Evolutionary conservation across 2,329 filamentous ascomycete species (phyloP).

Genomic region (Botrytis elliptica): DNA sequence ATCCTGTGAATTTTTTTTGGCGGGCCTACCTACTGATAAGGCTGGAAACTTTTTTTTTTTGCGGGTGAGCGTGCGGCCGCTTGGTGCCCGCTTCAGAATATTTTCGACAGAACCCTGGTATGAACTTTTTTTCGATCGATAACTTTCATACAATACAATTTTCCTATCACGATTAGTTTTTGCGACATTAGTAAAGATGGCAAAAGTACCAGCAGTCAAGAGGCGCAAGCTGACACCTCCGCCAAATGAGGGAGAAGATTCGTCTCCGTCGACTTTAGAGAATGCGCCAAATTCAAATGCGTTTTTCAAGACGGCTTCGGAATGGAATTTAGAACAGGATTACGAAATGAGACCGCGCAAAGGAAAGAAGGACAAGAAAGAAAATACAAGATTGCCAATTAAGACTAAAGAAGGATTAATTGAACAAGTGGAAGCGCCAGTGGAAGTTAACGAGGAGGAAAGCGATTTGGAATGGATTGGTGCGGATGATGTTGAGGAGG

Average conservation of each 20-base stretch:
- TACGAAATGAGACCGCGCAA: conserved; percentile 82
- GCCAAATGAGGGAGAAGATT: conserved; percentile 47
- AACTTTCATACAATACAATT: conserved; percentile 21
- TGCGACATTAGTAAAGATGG: conserved; percentile 31
- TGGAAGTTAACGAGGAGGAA: conserved; percentile 55
- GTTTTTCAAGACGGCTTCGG: conserved; percentile 72
- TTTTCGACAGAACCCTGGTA: conserved; percentile 14
- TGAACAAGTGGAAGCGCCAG: conserved; percentile 55
- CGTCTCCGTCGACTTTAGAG: conserved; percentile 37
- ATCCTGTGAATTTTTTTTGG: conserved; percentile 30
- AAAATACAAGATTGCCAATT: conserved; percentile 77
- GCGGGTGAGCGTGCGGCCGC: conserved; percentile 7
- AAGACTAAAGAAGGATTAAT: conserved; percentile 78
- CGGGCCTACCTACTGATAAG: conserved; percentile 17
- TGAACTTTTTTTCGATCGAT: conserved; percentile 16
- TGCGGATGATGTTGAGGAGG: conserved; percentile 49
- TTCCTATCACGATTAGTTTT: conserved; percentile 12
- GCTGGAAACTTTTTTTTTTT: conserved; percentile 17
- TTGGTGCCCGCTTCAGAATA: conserved; percentile 26
- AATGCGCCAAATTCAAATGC: conserved; percentile 32
- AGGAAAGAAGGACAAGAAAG: conserved; percentile 65
- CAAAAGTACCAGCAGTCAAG: conserved; percentile 45
- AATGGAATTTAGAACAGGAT: conserved; percentile 89
- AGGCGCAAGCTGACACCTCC: conserved; percentile 58
- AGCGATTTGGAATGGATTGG: conserved; percentile 64